phyloP scores from a whole-genome alignment of 2,329 filamentous ascomycete species.

The Venturia nashicola region DNA sequence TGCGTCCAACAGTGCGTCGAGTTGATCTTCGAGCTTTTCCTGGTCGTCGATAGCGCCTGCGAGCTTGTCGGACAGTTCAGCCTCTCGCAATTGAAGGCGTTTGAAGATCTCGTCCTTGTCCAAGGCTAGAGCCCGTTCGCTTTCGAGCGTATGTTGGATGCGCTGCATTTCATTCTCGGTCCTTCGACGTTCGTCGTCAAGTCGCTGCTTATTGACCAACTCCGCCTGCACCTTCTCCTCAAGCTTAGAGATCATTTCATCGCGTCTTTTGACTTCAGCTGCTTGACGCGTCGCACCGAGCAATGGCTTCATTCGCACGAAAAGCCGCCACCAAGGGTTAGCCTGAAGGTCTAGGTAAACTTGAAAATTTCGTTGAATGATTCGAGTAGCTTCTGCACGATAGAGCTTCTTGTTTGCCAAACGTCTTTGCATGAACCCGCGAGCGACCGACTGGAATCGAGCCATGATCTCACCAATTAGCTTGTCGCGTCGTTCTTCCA shows the following conservation, averaged over 20 bases:
- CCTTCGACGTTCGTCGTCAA: conserved; percentile 85
- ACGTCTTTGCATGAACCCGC: conserved; percentile 79
- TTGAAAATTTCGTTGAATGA: conserved; percentile 90
- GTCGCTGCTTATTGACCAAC: conserved; percentile 56
- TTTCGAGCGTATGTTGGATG: conserved; percentile 89
- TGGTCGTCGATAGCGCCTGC: conserved; percentile 87
- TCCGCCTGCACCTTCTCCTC: conserved; percentile 75
- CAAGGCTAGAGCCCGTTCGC: conserved; percentile 83
- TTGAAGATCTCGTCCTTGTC: conserved; percentile 99
- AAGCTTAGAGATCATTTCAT: conserved; percentile 82
- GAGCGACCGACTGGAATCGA: conserved; percentile 80
- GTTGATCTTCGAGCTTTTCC: conserved; percentile 82
- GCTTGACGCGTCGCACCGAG: conserved; percentile 85
- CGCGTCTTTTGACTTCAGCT: conserved; percentile 85
- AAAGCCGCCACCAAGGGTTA: conserved; percentile 95
- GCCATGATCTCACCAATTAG: conserved; percentile 91
- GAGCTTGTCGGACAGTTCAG: conserved; percentile 85
- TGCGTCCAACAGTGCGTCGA: conserved; percentile 76
- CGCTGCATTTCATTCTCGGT: conserved; percentile 77
- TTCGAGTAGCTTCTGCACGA: conserved; percentile 82
- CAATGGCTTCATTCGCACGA: conserved; percentile 89
- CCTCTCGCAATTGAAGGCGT: conserved; percentile 81
- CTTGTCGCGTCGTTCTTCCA: conserved; percentile 89
- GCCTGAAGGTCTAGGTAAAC: conserved; percentile 81
- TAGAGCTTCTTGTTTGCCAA: conserved; percentile 89